Evolutionary conservation across 768 basidiomycete genomes (phyloP).

Genomic region (Mycena belliarum): DNA sequence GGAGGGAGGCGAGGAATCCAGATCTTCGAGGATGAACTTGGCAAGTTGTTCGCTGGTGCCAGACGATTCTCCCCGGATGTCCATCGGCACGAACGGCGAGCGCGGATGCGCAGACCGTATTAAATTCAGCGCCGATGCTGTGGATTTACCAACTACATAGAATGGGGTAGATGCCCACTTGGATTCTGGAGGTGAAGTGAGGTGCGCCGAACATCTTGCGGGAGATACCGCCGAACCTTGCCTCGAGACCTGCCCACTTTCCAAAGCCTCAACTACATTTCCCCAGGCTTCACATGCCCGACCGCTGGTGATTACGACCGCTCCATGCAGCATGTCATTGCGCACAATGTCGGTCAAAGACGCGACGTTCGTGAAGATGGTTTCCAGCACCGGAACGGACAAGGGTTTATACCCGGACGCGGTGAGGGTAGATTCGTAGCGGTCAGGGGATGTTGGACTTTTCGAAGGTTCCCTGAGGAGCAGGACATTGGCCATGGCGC

Average conservation of each 20-base stretch:
- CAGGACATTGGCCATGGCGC: constrained; percentile 41
- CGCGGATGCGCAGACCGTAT: constrained; percentile 30
- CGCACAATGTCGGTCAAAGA: constrained; percentile 44
- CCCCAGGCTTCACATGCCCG: constrained; percentile 76
- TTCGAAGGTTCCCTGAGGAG: constrained; percentile 44
- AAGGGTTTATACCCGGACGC: constrained; percentile 49
- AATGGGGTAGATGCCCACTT: constrained; percentile 66
- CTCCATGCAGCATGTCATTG: constrained; percentile 45
- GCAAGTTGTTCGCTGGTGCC: constrained; percentile 75
- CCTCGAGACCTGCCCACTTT: not conserved
- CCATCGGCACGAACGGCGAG: constrained; percentile 27
- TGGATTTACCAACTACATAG: constrained; percentile 76
- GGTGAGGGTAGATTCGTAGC: constrained; percentile 56
- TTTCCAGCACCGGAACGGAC: constrained; percentile 76
- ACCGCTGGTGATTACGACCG: constrained; percentile 79
- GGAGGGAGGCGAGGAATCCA: constrained; percentile 12
- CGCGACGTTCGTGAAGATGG: constrained; percentile 51
- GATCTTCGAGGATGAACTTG: constrained; percentile 54
- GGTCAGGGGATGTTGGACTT: constrained; percentile 43
- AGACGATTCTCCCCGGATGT: constrained; percentile 47
- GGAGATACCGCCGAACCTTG: not conserved
- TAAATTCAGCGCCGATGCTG: constrained; percentile 47
- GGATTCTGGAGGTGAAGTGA: constrained; percentile 24
- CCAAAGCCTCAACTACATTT: constrained; percentile 35
- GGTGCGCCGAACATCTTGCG: not conserved